A percentile compares a stretch with the other conserved stretches of the same genome.
phyloP scores from a whole-genome alignment of 371 early-diverging fungal genomes.

The Mortierella sp. region DNA sequence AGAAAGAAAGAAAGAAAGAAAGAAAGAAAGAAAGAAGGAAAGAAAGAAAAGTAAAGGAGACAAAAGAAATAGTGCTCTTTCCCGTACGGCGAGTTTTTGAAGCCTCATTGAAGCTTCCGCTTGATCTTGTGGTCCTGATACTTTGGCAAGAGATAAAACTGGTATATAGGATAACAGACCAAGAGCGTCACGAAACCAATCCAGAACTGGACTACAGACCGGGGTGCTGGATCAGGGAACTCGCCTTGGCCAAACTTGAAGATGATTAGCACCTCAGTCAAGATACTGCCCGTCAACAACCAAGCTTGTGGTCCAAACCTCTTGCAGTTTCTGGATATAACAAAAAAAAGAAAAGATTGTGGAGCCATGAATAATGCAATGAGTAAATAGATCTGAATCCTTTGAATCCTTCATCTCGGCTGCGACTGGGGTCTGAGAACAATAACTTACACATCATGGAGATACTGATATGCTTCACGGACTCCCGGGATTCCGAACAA shows the following conservation, averaged over 20 bases:
- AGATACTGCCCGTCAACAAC: slow-evolving; percentile 82
- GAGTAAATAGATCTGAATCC: too few species aligned
- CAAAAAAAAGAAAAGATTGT: slow-evolving; percentile 10
- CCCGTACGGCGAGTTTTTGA: too few species aligned
- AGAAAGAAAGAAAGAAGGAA: neutral
- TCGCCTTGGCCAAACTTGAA: slow-evolving; percentile 87
- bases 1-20: neutral
- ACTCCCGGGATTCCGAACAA: slow-evolving; percentile 84
- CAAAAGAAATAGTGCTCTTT: too few species aligned
- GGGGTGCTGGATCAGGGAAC: slow-evolving; percentile 81
- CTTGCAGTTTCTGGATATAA: slow-evolving; percentile 57
- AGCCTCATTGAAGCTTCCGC: neutral
- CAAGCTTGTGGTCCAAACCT: slow-evolving; percentile 86
- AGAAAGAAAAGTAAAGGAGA: neutral
- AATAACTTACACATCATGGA: slow-evolving; percentile 69
- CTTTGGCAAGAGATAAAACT: slow-evolving; percentile 54
- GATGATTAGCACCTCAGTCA: slow-evolving; percentile 87
- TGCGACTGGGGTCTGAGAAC: too few species aligned
- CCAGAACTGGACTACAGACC: slow-evolving; percentile 80
- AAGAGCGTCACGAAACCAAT: slow-evolving; percentile 60
- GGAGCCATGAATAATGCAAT: neutral
- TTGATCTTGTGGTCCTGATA: neutral
- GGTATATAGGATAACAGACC: slow-evolving; percentile 74
- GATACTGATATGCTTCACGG: slow-evolving; percentile 88
- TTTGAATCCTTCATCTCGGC: too few species aligned